These are phyloP conservation scores for Hymenoscyphus infarciens DNA, from an alignment of 2,329 filamentous ascomycete genomes.

Conservation along the genomic window DNA sequence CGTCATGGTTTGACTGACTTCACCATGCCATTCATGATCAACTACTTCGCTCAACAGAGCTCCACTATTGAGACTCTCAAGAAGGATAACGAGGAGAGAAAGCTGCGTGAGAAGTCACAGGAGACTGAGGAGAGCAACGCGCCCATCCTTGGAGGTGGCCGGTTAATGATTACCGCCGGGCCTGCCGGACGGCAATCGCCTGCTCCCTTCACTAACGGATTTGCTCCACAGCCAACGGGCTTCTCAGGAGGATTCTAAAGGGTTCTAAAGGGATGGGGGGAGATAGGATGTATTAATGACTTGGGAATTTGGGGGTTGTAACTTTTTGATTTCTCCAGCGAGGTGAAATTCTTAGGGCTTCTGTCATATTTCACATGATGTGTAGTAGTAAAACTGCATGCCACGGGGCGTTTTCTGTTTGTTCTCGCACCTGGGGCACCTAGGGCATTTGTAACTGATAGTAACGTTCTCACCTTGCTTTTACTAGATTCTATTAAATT, in stretches of 20 bases:
- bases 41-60: slow-evolving; percentile 88
- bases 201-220: slow-evolving; percentile 77
- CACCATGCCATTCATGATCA: slow-evolving; percentile 99
- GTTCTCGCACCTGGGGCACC: not conserved
- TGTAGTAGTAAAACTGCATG: slow-evolving; percentile 33
- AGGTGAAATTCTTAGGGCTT: slow-evolving; percentile 18
- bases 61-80: slow-evolving; percentile 80
- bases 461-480: slow-evolving; percentile 3
- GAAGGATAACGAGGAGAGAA: slow-evolving; percentile 94
- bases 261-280: slow-evolving; percentile 41
- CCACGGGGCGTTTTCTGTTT: slow-evolving; percentile 9
- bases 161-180: slow-evolving; percentile 94
- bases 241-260: slow-evolving; percentile 54
- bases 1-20: slow-evolving; percentile 92
- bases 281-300: slow-evolving; percentile 33
- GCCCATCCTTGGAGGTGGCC: slow-evolving; percentile 82
- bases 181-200: slow-evolving; percentile 52
- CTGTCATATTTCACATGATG: slow-evolving; percentile 27
- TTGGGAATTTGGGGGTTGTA: slow-evolving; percentile 28
- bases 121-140: slow-evolving; percentile 91
- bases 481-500: slow-evolving; percentile 5
- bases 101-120: slow-evolving; percentile 65
- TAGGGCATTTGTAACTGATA: slow-evolving; percentile 1
- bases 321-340: slow-evolving; percentile 28
- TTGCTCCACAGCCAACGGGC: slow-evolving; percentile 83